Base-by-base conservation (phyloP, 805 yeast species). In the Lipomyces spencermartinsiae region DNA sequence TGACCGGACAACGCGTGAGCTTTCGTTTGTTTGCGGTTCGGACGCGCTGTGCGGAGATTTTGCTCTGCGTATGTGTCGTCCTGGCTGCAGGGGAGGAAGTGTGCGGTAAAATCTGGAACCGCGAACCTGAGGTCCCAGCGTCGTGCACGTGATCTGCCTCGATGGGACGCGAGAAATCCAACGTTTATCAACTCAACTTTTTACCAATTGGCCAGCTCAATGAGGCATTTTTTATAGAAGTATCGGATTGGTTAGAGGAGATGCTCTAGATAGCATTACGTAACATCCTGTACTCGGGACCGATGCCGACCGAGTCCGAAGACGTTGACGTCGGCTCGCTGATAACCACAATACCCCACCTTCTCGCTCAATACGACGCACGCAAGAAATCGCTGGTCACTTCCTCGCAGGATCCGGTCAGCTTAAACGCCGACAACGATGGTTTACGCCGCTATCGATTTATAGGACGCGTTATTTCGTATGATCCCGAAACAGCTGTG, bases 391-490 rank as follows among this genome's bases (percentile, higher is more conserved):
- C 56, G n/a, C n/a, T 43, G 7, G 34, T 25, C 31, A 25, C 34
- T 3, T 8, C 56, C 4, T 53, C 56, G 29, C 56, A 53, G 19
- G 31, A 25, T 31, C 34, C 56, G 34, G 4, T 53, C 56, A 25
- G 34, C 22, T 31, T 53, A 5, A 16, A 12, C n/a, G 56, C 34
- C 56, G 56, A 25, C 33, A 31, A 53, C n/a, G 56, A 53, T 31
- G 56, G 56, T n/a, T 31, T 53, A 12, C 56, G 58, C 29, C 60
- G 68, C 4, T 63, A 55, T 54, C 46, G 70, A 60, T 35, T 62
- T 14, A 54, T 66, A 9, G 70, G 62, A 10, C 64, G 51, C n/a
- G 67, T 66, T 9, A 58, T 49, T n/a, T 53, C 31, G 14, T 66
- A 63, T 46, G 67, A 66, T 46, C 55, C 58, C 19, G 33, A 35